phyloP scores from a whole-genome alignment of 2,329 filamentous ascomycete species.

The Didymella arachidicola region DNA sequence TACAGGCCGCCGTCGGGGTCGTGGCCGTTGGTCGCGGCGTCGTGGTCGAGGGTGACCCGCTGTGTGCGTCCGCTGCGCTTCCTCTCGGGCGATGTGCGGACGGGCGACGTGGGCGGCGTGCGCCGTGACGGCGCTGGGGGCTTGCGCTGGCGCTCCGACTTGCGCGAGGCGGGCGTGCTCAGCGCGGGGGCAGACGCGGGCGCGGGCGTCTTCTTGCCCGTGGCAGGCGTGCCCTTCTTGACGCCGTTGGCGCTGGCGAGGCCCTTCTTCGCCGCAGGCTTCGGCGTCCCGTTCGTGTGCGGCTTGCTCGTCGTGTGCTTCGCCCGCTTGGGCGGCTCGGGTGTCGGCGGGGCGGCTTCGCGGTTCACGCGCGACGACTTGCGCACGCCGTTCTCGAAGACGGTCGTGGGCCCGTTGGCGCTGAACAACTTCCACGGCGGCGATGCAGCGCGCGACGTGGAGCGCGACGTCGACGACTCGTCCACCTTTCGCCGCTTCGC shows the following conservation, averaged over 20 bases:
- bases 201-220: constrained; percentile 35
- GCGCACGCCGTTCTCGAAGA: constrained; percentile 70
- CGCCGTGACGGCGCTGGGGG: constrained; percentile 23
- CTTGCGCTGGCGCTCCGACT: constrained; percentile 47
- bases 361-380: constrained; percentile 67
- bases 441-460: constrained; percentile 65
- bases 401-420: constrained; percentile 87
- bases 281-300: constrained; percentile 42
- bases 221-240: constrained; percentile 29
- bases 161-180: constrained; percentile 35
- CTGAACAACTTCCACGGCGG: constrained; percentile 92
- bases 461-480: constrained; percentile 31
- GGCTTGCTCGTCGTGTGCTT: constrained; percentile 29
- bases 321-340: constrained; percentile 53
- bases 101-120: constrained; percentile 28
- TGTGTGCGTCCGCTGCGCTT: constrained; percentile 37
- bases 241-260: constrained; percentile 26
- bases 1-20: constrained; percentile 35
- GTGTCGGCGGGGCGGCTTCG: constrained; percentile 55
- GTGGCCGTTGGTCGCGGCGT: constrained; percentile 26
- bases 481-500: constrained; percentile 70
- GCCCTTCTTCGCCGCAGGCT: constrained; percentile 33
- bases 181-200: constrained; percentile 28
- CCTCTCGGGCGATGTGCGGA: constrained; percentile 26
- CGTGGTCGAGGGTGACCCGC: constrained; percentile 31